Evolutionary conservation across 768 basidiomycete species (phyloP), one percentile per base, ranked within the genome.

Genomic region (Candolleomyces eurysporus): DNA sequence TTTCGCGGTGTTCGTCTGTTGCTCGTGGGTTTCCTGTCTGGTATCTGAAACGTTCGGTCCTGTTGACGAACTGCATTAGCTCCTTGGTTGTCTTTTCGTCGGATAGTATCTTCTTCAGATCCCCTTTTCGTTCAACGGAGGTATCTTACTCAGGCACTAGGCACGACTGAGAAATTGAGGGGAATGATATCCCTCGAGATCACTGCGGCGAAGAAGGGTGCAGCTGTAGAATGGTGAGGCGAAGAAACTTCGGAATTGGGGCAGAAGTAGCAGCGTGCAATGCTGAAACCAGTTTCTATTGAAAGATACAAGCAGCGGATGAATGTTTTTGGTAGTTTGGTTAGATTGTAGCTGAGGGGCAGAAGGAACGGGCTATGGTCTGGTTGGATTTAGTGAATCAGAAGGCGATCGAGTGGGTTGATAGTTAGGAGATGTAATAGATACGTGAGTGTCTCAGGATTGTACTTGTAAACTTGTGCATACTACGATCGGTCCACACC

Each of bases 301-400:
- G 78, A 78, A 40, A 75, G 82, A 64, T 91, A 86, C 71, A 74
- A 73, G 43, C 86, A 89, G 73, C 80, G 91, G 42, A 88, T 82
- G 56, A 83, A 85, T 63, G 82, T 90, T 61, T 92, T 92, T 68
- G 87, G 91, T 69, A 70, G 70, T 39, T 64, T 94, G 61, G 72
- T 92, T 78, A 78, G 72, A 63, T 90, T 88, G 79, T 93, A 11
- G 77, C 80, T 32, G 80, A 82, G 56, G 78, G 80, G 22, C 84
- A 83, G 62, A 93, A 88, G 72, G 83, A 93, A 71, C 91, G 90
- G 2, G 71, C 73, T 4, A 82, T 82, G 58, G 84, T 84, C 64
- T 72, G 92, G 69, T 68, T 89, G 69, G 84, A 90, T 66, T 71
- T 90, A 66, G 77, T 92, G 40, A 82, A 87, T 26, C 54, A 56